Evolutionary conservation across 352 stramenopile species (phyloP), one percentile per base, ranked within the genome.

Genomic region (Thraustochytrium sp.): DNA sequence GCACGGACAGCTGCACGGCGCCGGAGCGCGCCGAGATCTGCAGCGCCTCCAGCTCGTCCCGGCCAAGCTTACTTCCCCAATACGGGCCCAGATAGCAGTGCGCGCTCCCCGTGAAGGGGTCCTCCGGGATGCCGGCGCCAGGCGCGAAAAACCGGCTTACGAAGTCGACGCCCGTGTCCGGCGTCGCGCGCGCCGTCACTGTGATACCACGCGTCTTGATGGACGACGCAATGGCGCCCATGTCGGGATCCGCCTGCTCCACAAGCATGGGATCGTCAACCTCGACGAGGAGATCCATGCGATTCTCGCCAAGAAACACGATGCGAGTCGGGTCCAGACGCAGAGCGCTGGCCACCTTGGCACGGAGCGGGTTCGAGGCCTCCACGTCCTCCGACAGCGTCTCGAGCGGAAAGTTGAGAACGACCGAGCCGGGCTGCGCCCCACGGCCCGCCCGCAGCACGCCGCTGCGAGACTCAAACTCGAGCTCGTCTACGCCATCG

Each of bases 41-140:
- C 31, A 61, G 40, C 2, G 37, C 76, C 1, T 26, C 5, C 1
- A 84, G 76, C 11, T 51, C n/a, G 18, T 74, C 42, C 29, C 36
- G 34, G 42, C 38, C 37, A 8, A 84, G 46, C 29, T 46, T 44
- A 16, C 23, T 29, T 5, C 44, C 84, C 92, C 94, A 98, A 82
- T 97, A 97, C 8, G 90, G 88, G 2, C 89, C 92, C 0, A 97
- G 85, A 1, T 87, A 90, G 73, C 92, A 97, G 84, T 98, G 94
- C 0, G 92, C 92, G 49, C 91, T 96, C 9, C 95, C 95, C 3
- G 93, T 98, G 2, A 98, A 94, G 0, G 94, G 94, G 85, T 98
- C 95, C 87, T 98, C 95, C 65, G 93, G 87, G 13, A 97, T 88
- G 13, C 93, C 93, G 29, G 91, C 86, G 53, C 91, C 91, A 18